Percentiles rank a stretch among this genome's conserved stretches.
These are phyloP conservation scores for Fraxinus sp. DNA, from an alignment of 305 asterid genomes.

Conservation along the genomic window DNA sequence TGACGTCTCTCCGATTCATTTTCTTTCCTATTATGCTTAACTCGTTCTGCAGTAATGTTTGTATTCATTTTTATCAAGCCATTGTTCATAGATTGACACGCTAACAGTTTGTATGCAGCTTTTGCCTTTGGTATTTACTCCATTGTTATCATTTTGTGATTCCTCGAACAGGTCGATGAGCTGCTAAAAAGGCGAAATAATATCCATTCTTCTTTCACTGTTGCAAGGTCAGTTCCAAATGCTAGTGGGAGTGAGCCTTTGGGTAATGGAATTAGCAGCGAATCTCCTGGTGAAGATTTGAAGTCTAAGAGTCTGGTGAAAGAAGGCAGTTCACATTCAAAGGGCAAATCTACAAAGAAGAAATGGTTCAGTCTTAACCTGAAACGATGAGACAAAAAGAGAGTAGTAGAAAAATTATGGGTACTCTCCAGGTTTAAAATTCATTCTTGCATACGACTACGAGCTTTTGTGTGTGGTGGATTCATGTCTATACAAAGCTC, in stretches of 20 bases:
- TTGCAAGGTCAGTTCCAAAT: slow-evolving; percentile 23
- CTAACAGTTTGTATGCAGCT: neutral
- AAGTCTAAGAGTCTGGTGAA: slow-evolving; percentile 60
- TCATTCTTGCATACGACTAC: slow-evolving; percentile 9
- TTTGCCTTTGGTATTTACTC: neutral
- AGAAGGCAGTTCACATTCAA: slow-evolving; percentile 80
- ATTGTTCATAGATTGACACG: neutral
- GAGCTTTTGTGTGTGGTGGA: neutral
- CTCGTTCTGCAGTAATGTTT: neutral
- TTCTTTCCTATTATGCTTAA: neutral
- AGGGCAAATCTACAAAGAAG: slow-evolving; percentile 72
- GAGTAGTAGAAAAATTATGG: neutral
- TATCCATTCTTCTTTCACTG: slow-evolving; percentile 49
- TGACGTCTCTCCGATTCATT: neutral
- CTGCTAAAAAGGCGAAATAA: slow-evolving; percentile 46
- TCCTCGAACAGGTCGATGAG: slow-evolving; percentile 44
- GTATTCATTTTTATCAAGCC: neutral
- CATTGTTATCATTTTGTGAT: neutral
- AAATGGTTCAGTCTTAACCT: slow-evolving; percentile 84
- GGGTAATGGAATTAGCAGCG: slow-evolving; percentile 38
- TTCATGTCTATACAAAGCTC: neutral
- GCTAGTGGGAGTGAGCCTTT: slow-evolving; percentile 38
- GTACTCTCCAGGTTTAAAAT: slow-evolving; percentile 13
- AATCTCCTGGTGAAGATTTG: slow-evolving; percentile 13
- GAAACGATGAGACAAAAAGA: slow-evolving; percentile 47